phyloP scores from a whole-genome alignment of 2,329 filamentous ascomycete species.

The Neurospora sp. region DNA sequence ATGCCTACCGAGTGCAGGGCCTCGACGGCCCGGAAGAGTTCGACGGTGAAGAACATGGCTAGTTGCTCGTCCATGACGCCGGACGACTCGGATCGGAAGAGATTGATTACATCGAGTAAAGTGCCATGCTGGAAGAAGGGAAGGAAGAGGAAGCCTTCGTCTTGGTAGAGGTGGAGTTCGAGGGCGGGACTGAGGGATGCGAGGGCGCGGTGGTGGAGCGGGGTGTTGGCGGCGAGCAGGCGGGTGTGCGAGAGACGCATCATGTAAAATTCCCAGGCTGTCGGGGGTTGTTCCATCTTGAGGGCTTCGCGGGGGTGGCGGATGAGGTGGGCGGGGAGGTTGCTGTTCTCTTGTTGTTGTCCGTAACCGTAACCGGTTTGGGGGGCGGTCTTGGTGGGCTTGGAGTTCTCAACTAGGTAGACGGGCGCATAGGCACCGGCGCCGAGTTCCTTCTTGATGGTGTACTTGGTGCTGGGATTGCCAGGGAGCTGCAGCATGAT shows the following conservation, averaged over 20 bases:
- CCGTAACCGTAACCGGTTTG: conserved; percentile 30
- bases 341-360: conserved; percentile 31
- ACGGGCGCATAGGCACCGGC: conserved; percentile 93
- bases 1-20: conserved; percentile 69
- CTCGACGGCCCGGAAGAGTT: conserved; percentile 84
- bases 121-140: conserved; percentile 86
- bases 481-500: conserved; percentile 44
- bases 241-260: conserved; percentile 73
- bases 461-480: conserved; percentile 57
- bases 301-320: conserved; percentile 66
- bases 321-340: conserved; percentile 31
- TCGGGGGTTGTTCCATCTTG: conserved; percentile 87
- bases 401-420: conserved; percentile 75
- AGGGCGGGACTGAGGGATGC: conserved; percentile 75
- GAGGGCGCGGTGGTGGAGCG: conserved; percentile 50
- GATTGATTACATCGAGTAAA: conserved; percentile 87
- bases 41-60: conserved; percentile 91
- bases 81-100: conserved; percentile 60
- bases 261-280: conserved; percentile 94
- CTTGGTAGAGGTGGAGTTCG: conserved; percentile 82
- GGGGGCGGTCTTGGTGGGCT: conserved; percentile 20
- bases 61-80: conserved; percentile 81
- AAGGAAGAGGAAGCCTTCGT: conserved; percentile 83
- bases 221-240: conserved; percentile 42
- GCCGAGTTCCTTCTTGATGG: conserved; percentile 74